Percentiles rank a stretch among this genome's conserved stretches.
Evolutionary conservation across 2,329 filamentous ascomycete genomes (phyloP).

Genomic region (Myrmaecium sp.): DNA sequence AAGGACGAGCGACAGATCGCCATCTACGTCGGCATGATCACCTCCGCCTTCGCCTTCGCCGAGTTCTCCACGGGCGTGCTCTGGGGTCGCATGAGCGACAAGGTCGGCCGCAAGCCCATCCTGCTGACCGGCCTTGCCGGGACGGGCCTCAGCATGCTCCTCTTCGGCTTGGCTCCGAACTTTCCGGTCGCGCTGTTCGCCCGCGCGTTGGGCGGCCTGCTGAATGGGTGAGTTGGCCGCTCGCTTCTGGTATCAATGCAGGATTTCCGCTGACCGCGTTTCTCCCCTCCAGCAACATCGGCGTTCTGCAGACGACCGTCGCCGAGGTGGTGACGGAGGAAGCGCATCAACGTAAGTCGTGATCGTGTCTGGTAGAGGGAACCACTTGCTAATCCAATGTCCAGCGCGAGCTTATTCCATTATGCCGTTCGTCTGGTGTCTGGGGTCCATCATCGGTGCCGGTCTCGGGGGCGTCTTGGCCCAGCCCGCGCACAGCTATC

Average conservation of each 20-base stretch:
- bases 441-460: conserved; percentile 88
- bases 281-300: conserved; percentile 54
- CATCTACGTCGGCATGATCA: conserved; percentile 89
- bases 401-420: conserved; percentile 82
- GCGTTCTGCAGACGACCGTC: conserved; percentile 86
- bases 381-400: conserved; percentile 10
- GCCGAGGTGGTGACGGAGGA: conserved; percentile 86
- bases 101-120: conserved; percentile 81
- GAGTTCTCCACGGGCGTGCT: conserved; percentile 86
- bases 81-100: conserved; percentile 88
- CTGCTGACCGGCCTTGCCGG: conserved; percentile 77
- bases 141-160: conserved; percentile 79
- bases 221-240: conserved; percentile 61
- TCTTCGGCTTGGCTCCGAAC: conserved; percentile 80
- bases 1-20: conserved; percentile 65
- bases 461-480: conserved; percentile 82
- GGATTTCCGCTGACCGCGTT: conserved; percentile 11
- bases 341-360: conserved; percentile 65
- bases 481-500: conserved; percentile 70
- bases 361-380: conserved; percentile 3
- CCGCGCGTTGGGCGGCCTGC: conserved; percentile 70
- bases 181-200: conserved; percentile 71
- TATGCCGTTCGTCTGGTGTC: conserved; percentile 96
- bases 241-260: background rate
- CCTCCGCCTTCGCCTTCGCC: conserved; percentile 86